Evolutionary conservation across 1,284 basidiomycete genomes (phyloP).

Genomic region (Takashimella tepidaria): DNA sequence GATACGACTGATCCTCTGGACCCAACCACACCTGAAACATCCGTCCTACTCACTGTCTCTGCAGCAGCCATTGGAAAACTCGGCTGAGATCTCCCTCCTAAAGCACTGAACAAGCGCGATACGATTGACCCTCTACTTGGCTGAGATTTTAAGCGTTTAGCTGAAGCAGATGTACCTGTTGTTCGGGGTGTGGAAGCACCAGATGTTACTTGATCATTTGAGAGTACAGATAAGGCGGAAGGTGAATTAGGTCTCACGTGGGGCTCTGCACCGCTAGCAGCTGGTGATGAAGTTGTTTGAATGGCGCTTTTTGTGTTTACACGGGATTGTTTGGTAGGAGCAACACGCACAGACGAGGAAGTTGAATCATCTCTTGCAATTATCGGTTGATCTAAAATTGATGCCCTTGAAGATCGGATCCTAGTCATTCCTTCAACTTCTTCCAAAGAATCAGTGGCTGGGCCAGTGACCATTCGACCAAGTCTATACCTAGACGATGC

Average conservation of each 20-base stretch:
- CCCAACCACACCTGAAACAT: neutral
- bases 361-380: neutral
- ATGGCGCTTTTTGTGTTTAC: neutral
- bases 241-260: neutral
- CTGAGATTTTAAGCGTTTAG: conserved; percentile 32
- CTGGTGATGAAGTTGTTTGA: neutral
- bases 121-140: conserved; percentile 39
- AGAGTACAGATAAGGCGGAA: neutral
- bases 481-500: neutral
- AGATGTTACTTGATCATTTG: conserved; percentile 13
- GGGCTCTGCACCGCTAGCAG: neutral
- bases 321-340: neutral
- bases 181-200: conserved; percentile 37
- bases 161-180: conserved; percentile 15
- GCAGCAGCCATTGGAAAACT: conserved; percentile 34
- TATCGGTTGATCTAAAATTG: neutral
- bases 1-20: neutral
- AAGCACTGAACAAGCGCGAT: conserved; percentile 30
- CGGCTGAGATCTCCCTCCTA: conserved; percentile 27
- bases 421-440: neutral
- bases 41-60: conserved; percentile 18
- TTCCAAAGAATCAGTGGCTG: neutral
- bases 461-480: neutral
- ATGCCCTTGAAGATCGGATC: neutral
- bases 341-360: neutral